phyloP scores from a whole-genome alignment of 768 basidiomycete species.

The Exsudoporus frostii region DNA sequence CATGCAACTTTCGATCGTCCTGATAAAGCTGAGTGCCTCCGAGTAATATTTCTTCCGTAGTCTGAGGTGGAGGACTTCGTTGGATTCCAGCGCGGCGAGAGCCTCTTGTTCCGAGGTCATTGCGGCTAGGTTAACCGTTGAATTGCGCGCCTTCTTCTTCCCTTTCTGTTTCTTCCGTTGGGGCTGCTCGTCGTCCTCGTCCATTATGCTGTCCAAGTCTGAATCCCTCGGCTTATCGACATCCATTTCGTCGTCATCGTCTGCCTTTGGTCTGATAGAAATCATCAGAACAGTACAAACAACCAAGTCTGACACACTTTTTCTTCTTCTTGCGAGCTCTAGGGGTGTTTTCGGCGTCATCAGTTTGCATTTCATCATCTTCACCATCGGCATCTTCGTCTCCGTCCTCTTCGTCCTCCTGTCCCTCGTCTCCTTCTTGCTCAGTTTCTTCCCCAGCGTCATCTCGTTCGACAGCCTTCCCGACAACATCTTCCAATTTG shows the following conservation, averaged over 20 bases:
- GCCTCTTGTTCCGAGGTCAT: slow-evolving; percentile 70
- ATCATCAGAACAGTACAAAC: slow-evolving; percentile 8
- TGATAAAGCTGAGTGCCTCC: slow-evolving; percentile 84
- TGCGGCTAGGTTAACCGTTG: slow-evolving; percentile 67
- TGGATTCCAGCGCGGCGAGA: slow-evolving; percentile 63
- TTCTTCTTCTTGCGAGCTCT: slow-evolving; percentile 32
- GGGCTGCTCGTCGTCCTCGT: slow-evolving; percentile 35
- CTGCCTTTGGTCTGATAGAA: slow-evolving; percentile 16
- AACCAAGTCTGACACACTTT: slow-evolving; percentile 12
- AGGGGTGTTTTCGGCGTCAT: slow-evolving; percentile 21
- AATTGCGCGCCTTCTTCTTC: slow-evolving; percentile 56
- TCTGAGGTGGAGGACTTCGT: slow-evolving; percentile 61
- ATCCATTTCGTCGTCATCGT: slow-evolving; percentile 53
- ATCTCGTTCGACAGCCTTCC: slow-evolving; percentile 53
- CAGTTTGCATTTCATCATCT: slow-evolving; percentile 35
- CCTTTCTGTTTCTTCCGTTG: slow-evolving; percentile 41
- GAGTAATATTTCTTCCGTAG: slow-evolving; percentile 83
- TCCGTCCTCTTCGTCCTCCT: slow-evolving; percentile 36
- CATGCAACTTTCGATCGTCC: slow-evolving; percentile 62
- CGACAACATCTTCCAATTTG: slow-evolving; percentile 65
- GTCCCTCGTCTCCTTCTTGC: slow-evolving; percentile 32
- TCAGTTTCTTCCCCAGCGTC: slow-evolving; percentile 38
- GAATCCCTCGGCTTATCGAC: slow-evolving; percentile 44
- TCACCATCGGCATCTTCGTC: slow-evolving; percentile 30
- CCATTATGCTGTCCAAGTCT: slow-evolving; percentile 36